phyloP scores from a whole-genome alignment of 257 asterid genomes.

The Solanum peruvianum region DNA sequence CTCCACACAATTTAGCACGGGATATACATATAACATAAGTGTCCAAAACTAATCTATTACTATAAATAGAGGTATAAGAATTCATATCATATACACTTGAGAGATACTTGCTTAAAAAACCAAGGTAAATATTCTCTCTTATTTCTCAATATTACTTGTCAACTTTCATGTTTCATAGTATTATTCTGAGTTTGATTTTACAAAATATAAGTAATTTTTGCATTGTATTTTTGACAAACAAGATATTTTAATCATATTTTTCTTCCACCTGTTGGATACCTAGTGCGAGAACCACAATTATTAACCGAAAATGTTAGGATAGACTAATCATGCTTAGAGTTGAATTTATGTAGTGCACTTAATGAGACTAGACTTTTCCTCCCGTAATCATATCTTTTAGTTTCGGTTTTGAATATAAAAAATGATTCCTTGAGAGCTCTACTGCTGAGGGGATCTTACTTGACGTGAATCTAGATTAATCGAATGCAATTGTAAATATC shows the following conservation, averaged over 20 bases:
- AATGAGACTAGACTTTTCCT: not conserved
- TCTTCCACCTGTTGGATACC: not conserved
- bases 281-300: not conserved
- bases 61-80: too few species aligned
- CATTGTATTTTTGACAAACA: not conserved
- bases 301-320: not conserved
- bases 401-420: too few species aligned
- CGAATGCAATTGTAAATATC: rapidly evolving
- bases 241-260: not conserved
- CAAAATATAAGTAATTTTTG: not conserved
- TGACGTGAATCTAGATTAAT: too few species aligned
- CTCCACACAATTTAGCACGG: too few species aligned
- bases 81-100: not conserved
- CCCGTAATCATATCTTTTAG: too few species aligned
- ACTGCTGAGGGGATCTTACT: not conserved
- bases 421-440: not conserved
- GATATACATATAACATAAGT: too few species aligned
- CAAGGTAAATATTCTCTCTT: not conserved
- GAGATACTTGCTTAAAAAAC: not conserved
- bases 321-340: not conserved
- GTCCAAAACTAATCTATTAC: too few species aligned
- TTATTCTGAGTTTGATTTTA: not conserved
- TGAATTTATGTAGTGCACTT: not conserved
- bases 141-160: not conserved
- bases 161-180: not conserved